Evolutionary conservation across 768 basidiomycete species (phyloP).

Genomic region (Lentinus tigrinus): DNA sequence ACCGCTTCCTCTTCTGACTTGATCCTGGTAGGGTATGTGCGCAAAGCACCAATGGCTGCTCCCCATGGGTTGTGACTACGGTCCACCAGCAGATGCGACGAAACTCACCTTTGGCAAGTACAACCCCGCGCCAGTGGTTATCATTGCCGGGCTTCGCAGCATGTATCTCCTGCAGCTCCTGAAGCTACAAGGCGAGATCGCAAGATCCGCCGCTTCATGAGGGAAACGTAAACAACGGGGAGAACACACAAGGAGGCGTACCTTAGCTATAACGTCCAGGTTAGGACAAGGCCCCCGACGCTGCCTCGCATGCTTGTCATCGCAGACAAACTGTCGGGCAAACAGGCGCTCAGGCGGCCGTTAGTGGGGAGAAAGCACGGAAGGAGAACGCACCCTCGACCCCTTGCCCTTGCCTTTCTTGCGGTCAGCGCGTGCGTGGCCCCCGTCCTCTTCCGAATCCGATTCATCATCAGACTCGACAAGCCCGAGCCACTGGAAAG

Average conservation of each 20-base stretch:
- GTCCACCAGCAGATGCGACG: neutral
- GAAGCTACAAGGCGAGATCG: conserved; percentile 46
- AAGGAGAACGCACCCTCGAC: neutral
- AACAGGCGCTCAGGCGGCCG: neutral
- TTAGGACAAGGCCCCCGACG: conserved; percentile 46
- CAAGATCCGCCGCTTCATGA: neutral
- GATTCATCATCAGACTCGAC: neutral
- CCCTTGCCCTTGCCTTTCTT: neutral
- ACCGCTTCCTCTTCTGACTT: conserved; percentile 57
- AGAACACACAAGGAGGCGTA: conserved; percentile 17
- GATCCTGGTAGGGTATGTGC: conserved; percentile 57
- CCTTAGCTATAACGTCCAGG: conserved; percentile 76
- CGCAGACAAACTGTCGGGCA: conserved; percentile 51
- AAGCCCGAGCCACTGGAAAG: neutral
- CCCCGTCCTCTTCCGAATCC: neutral
- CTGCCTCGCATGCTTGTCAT: conserved; percentile 41
- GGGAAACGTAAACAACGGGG: neutral
- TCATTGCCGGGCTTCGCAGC: conserved; percentile 57
- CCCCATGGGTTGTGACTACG: neutral
- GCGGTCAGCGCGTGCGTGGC: neutral
- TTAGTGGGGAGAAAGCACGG: neutral
- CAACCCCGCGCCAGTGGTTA: conserved; percentile 65
- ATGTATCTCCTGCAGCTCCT: conserved; percentile 66
- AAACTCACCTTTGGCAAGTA: conserved; percentile 62
- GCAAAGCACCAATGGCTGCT: conserved; percentile 59